Percentiles rank a stretch among this genome's conserved stretches.
phyloP scores from a whole-genome alignment of 1,139 yeast genomes.

The Hansenula sp. region DNA sequence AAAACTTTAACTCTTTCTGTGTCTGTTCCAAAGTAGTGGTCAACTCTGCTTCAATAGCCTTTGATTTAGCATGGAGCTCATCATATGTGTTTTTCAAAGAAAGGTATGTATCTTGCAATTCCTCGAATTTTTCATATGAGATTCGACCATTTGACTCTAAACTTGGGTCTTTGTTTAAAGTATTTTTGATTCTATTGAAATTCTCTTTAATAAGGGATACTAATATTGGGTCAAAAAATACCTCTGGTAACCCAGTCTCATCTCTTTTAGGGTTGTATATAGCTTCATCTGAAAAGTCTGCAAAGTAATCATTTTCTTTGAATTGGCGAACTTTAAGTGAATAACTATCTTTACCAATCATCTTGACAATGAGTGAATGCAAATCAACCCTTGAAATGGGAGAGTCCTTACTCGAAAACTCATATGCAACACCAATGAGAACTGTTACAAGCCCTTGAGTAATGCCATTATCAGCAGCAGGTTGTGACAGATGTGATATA shows the following conservation, averaged over 20 bases:
- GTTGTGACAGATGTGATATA: conserved; percentile 61
- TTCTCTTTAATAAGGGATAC: conserved; percentile 68
- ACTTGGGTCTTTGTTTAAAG: conserved; percentile 71
- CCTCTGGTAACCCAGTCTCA: conserved; percentile 82
- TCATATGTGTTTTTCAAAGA: conserved; percentile 28
- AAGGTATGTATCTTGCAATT: conserved; percentile 41
- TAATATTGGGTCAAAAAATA: conserved; percentile 65
- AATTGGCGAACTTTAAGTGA: conserved; percentile 70
- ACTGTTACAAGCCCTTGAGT: conserved; percentile 75
- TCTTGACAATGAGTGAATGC: conserved; percentile 54
- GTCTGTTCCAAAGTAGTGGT: conserved; percentile 8
- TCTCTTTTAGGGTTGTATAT: conserved; percentile 50
- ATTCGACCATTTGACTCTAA: conserved; percentile 64
- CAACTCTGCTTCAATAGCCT: conserved; percentile 10
- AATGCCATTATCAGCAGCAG: conserved; percentile 52
- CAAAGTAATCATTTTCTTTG: conserved; percentile 52
- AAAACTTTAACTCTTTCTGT: conserved; percentile 5
- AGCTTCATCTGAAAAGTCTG: conserved; percentile 48
- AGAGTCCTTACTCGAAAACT: conserved; percentile 69
- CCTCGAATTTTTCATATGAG: conserved; percentile 69
- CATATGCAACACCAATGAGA: conserved; percentile 74
- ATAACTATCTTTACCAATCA: conserved; percentile 82
- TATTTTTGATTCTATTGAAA: conserved; percentile 59
- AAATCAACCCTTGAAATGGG: conserved; percentile 67
- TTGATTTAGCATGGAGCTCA: conserved; percentile 28